Evolutionary conservation across 2,329 filamentous ascomycete genomes (phyloP), one percentile per base, ranked within the genome.

Genomic region (Epichloe sibirici): DNA sequence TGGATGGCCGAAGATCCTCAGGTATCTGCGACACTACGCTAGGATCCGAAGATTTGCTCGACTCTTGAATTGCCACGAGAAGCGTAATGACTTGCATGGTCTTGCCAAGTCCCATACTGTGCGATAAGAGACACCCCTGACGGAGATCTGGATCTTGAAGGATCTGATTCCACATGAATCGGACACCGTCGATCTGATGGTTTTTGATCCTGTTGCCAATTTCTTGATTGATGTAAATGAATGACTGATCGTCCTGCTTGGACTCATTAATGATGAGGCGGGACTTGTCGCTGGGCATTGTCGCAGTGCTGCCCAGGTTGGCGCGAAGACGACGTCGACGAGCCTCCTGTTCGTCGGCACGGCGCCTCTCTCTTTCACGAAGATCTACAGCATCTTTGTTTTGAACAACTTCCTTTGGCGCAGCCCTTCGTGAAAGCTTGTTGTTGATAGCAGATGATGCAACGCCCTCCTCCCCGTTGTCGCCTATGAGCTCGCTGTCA

Each of bases 71-170:
- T 0, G 87, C 83, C 15, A 86, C 77, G 5, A 96, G 76, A n/a
- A 95, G 71, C 0, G 88, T 86, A 54, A 95, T 88, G 5, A 89
- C 80, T 69, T 95, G 90, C 83, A 95, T 89, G 0, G 90, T 94
- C 70, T 95, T 96, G 15, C 90, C 90, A 2, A 95, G 70, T 1
- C 90, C 90, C 90, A 95, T 95, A 0, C 87, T 88, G 65, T 95
- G 90, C 5, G 90, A 86, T 21, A 95, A 74, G 12, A 95, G 74
- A 62, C 88, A 94, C 2, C 90, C 90, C 65, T 90, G 83, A 17
- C 76, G 74, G 5, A 72, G 70, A 4, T 74, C 70, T 2, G 71
- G 64, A 52, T 82, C 77, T 35, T 77, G 74, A 5, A 91, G 79
- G 45, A 95, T 72, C 57, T 91, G 85, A 58, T 89, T 83, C 89